phyloP scores from a whole-genome alignment of 1,139 yeast species.

The Petasospora rhodanensis region DNA sequence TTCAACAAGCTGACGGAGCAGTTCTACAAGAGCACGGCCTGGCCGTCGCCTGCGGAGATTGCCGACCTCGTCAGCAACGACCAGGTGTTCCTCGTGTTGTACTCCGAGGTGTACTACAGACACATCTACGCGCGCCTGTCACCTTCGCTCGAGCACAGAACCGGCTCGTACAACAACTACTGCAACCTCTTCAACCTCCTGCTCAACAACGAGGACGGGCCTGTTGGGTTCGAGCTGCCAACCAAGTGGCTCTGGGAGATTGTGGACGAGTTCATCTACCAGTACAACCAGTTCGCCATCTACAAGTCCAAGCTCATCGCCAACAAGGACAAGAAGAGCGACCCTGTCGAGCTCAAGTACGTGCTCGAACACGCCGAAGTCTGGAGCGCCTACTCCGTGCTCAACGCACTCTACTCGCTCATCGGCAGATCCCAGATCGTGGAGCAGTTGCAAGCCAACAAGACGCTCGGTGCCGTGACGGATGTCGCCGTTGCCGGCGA shows the following conservation, averaged over 20 bases:
- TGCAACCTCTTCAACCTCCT: slow-evolving; percentile 43
- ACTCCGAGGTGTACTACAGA: slow-evolving; percentile 45
- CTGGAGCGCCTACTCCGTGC: slow-evolving; percentile 44
- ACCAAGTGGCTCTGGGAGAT: slow-evolving; percentile 48
- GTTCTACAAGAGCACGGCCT: slow-evolving; percentile 37
- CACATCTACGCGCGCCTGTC: slow-evolving; percentile 40
- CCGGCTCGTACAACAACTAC: slow-evolving; percentile 44
- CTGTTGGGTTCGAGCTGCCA: slow-evolving; percentile 41
- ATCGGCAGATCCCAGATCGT: slow-evolving; percentile 39
- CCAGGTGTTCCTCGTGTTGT: slow-evolving; percentile 39
- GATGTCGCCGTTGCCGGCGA: slow-evolving; percentile 37
- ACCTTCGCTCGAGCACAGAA: slow-evolving; percentile 40
- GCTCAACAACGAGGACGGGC: slow-evolving; percentile 38
- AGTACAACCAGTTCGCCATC: slow-evolving; percentile 40
- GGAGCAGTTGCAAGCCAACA: slow-evolving; percentile 38
- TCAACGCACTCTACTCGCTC: slow-evolving; percentile 44
- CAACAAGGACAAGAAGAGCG: slow-evolving; percentile 27
- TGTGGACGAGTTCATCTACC: slow-evolving; percentile 47
- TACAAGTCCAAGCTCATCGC: slow-evolving; percentile 35
- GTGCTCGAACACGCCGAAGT: slow-evolving; percentile 37
- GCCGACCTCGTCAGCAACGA: slow-evolving; percentile 40
- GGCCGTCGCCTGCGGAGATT: slow-evolving; percentile 45
- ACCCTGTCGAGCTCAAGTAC: slow-evolving; percentile 31
- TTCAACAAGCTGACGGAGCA: slow-evolving; percentile 43
- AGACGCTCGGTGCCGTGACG: slow-evolving; percentile 27